Evolutionary conservation across 768 basidiomycete genomes (phyloP), one percentile per base, ranked within the genome.

Genomic region (Chalciporus piperatus): DNA sequence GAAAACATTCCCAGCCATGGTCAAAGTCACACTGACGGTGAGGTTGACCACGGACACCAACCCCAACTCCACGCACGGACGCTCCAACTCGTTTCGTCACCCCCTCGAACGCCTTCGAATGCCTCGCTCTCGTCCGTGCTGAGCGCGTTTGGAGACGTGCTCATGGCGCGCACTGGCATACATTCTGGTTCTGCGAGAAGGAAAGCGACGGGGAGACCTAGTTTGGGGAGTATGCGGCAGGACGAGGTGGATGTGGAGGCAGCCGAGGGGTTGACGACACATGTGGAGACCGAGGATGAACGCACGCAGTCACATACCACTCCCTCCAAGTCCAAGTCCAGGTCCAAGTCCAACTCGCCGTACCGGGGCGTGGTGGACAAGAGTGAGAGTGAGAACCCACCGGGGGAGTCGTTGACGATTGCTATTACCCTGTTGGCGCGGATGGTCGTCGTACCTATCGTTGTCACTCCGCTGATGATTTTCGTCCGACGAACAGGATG

Each of bases 381-480:
- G 22, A n/a, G 44, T 14, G 3, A 1, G 14, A 35, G 14, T 9
- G 25, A 66, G 65, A 50, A 32, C 23, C 52, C 48, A 3, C 74
- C 76, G 1, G 92, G 92, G 3, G 93, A 97, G 76, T 83, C 84
- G 25, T 82, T 77, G 64, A 94, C 94, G 3, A 83, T 98, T 14
- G 64, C 86, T n/a, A 79, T 98, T 13, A 81, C 92, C 3, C 81
- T 98, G n/a, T 37, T 86, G 13, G 79, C 87, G 40, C 74, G 95
- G 58, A 98, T 98, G 96, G 65, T 98, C 25, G 64, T 98, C 55
- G 87, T 89, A 6, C 94, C 95, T 1, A 39, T 85, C 41, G 39
- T 93, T 3, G 70, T 96, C 38, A 73, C 96, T 46, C 97, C 96
- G 0, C 51, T 93, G 8, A 77, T 98, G 64, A 80, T 81, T 11